phyloP scores from a whole-genome alignment of 2,329 filamentous ascomycete species.

The Clonostachys byssicola region DNA sequence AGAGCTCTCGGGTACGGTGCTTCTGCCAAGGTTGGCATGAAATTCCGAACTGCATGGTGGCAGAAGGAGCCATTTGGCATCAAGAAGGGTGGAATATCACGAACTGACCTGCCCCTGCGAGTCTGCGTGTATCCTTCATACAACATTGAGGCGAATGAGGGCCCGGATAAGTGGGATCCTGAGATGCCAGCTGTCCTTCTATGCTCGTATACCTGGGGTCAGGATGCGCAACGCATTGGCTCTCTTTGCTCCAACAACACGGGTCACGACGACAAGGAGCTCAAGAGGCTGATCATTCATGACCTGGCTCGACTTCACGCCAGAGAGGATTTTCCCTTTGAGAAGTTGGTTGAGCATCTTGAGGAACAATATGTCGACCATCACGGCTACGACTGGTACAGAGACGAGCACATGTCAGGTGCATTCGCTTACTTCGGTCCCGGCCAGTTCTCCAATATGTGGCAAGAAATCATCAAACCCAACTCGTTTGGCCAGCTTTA shows the following conservation, averaged over 20 bases:
- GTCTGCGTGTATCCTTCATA: slow-evolving; percentile 29
- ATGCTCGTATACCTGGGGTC: slow-evolving; percentile 26
- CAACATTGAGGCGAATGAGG: slow-evolving; percentile 14
- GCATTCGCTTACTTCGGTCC: too few relatives aligned
- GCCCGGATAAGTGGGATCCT: neutral
- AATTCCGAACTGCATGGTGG: slow-evolving; percentile 28
- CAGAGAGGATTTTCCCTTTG: neutral
- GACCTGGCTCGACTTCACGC: slow-evolving; percentile 7
- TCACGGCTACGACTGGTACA: too few relatives aligned
- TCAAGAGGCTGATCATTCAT: slow-evolving; percentile 5
- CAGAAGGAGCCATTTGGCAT: slow-evolving; percentile 9
- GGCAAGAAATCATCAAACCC: too few relatives aligned
- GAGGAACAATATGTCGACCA: too few relatives aligned
- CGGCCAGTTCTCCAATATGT: too few relatives aligned
- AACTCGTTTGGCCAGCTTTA: too few relatives aligned
- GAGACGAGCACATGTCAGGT: too few relatives aligned
- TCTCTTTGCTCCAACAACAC: slow-evolving; percentile 9
- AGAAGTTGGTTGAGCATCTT: too few relatives aligned
- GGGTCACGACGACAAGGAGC: neutral
- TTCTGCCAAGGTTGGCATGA: slow-evolving; percentile 25
- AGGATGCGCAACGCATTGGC: slow-evolving; percentile 25
- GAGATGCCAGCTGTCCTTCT: slow-evolving; percentile 20
- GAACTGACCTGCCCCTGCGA: slow-evolving; percentile 21
- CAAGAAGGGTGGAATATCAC: slow-evolving; percentile 16
- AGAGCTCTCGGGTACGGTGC: slow-evolving; percentile 20